Percentiles rank a stretch among this genome's conserved stretches.
These are phyloP conservation scores for Alternaria sp. DNA, from an alignment of 2,329 filamentous ascomycete genomes.

Conservation along the genomic window DNA sequence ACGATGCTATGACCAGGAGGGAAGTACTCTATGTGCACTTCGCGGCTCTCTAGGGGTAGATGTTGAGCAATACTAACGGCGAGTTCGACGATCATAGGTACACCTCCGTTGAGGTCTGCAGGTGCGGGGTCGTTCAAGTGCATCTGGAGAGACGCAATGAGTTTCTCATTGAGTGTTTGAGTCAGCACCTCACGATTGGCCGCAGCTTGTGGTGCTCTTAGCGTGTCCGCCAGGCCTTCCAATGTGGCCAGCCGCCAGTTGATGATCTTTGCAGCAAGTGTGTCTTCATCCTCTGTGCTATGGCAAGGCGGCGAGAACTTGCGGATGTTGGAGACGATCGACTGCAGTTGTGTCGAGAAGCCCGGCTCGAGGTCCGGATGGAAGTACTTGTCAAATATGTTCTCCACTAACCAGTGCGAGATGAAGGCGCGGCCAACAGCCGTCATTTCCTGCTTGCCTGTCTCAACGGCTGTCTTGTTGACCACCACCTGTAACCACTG, in stretches of 20 bases:
- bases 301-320: constrained; percentile 75
- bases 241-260: constrained; percentile 94
- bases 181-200: constrained; percentile 69
- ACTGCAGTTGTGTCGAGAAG: constrained; percentile 81
- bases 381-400: constrained; percentile 91
- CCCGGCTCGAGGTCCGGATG: constrained; percentile 83
- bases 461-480: constrained; percentile 83
- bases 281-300: constrained; percentile 88
- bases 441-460: constrained; percentile 97
- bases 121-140: constrained; percentile 80
- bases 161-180: constrained; percentile 68
- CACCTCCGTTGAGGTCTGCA: constrained; percentile 82
- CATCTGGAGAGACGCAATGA: constrained; percentile 75
- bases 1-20: constrained; percentile 76
- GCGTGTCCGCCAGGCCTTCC: constrained; percentile 79
- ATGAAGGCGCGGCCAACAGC: constrained; percentile 90
- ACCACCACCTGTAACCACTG: constrained; percentile 80
- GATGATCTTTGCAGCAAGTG: constrained; percentile 84
- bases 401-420: constrained; percentile 86
- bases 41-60: constrained; percentile 87
- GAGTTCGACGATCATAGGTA: constrained; percentile 91
- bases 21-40: constrained; percentile 87
- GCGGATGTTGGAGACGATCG: constrained; percentile 87
- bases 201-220: constrained; percentile 71
- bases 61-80: constrained; percentile 86